Base-by-base conservation (phyloP, 2,329 filamentous ascomycete species). In the Mycocentrospora acerina region DNA sequence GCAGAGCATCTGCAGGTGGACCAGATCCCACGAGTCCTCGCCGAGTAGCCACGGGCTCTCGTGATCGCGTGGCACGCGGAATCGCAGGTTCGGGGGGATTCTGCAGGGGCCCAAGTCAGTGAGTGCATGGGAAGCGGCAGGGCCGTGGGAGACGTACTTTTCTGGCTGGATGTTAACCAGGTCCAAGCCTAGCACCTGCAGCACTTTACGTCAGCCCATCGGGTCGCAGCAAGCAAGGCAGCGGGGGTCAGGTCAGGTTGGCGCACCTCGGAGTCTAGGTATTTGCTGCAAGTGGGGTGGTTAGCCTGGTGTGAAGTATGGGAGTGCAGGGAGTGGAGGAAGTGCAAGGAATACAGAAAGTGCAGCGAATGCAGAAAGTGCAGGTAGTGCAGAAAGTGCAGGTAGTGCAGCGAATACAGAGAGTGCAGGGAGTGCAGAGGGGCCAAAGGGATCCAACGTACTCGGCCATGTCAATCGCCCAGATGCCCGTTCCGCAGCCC, bases 401-500 rank as follows among this genome's bases (percentile, higher is more conserved):
- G n/a, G n/a, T n/a, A n/a, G n/a, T n/a, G n/a, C n/a, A n/a, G n/a
- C n/a, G n/a, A n/a, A n/a, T n/a, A n/a, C n/a, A n/a, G 36, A 35
- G 27, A 44, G 29, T 32, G 48, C 44, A 51, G 48, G 29, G 4
- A 4, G 25, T 42, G 53, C 40, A 42, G 50, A 44, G 46, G 32
- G n/a, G n/a, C n/a, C n/a, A n/a, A n/a, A 6, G 11, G 25, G 11
- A 11, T 5, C 41, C 37, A 56, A 70, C 81, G 71, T 73, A 88
- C 79, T 86, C 83, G 47, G 86, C 86, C 70, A 95, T 85, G 52
- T 91, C 86, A 55, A 94, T 87, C 27, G 86, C 81, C 91, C 91
- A 97, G 45, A 95, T 91, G 26, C 89, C 90, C 1, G 89, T 95
- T 14, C 90, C 91, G 48, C 86, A 90, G 28, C 90, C 91, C 37